Evolutionary conservation across 2,329 filamentous ascomycete genomes (phyloP), one percentile per base, ranked within the genome.

Genomic region (Neurospora sp.): DNA sequence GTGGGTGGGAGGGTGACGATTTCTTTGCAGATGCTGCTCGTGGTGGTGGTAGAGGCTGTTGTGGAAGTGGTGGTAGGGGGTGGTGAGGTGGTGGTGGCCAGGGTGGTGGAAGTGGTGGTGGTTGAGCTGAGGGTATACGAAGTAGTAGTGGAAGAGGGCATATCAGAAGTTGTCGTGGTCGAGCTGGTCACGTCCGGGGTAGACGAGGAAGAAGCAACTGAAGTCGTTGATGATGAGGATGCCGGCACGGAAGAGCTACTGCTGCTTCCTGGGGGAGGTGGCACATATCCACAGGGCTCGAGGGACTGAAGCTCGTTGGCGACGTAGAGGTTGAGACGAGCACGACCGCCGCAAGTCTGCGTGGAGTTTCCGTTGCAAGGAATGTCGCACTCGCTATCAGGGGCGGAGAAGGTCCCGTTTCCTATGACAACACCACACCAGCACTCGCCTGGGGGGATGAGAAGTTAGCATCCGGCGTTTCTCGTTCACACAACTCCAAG

Each of bases 391-490:
- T 83, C 76, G 15, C 73, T 73, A 28, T 75, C 71, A 67, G 79
- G 76, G 11, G 80, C 81, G 39, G 79, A 74, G 39, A 71, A 71
- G 5, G 81, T 83, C 69, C 80, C 79, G 72, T 84, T 84, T 46
- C 84, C 86, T 40, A 88, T 79, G 38, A 88, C 81, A 46, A 84
- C 83, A 66, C 84, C 84, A 73, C 84, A 86, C 75, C 80, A 85
- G 73, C 83, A 86, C 73, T 85, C 81, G 36, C 79, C 79, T 76
- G 19, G 36, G 43, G 1, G 10, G 13, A 0, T 4, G 9, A 10
- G 5, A 28, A 33, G 71, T 73, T 36, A 72, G 67, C 17, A 68
- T 8, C 15, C 15, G 11, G 28, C 10, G 62, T 7, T 7, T 62
- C 23, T 62, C 15, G 13, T 17, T 43, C 17, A 28, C 38, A 13